phyloP scores from a whole-genome alignment of 495 filamentous ascomycete genomes.

The Trichocladium antarcticum region DNA sequence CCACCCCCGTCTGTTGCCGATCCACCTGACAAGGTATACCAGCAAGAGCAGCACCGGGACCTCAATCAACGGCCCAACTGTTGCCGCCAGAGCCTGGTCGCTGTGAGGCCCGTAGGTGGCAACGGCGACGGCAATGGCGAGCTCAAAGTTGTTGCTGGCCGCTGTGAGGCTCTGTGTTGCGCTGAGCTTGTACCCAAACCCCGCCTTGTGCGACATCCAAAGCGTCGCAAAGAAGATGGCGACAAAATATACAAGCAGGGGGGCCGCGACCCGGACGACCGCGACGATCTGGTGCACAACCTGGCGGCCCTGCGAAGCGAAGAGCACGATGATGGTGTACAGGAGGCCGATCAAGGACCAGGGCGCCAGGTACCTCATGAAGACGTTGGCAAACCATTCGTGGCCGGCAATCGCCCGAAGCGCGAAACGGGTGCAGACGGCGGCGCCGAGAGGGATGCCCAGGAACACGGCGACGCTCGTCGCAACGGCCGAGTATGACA shows the following conservation, averaged over 20 bases:
- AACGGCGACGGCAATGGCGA: slow-evolving; percentile 86
- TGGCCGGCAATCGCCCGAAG: slow-evolving; percentile 45
- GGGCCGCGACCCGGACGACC: slow-evolving; percentile 68
- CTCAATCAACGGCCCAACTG: slow-evolving; percentile 84
- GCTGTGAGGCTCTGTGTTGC: slow-evolving; percentile 87
- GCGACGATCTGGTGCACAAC: slow-evolving; percentile 78
- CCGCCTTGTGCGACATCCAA: slow-evolving; percentile 42
- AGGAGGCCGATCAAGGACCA: slow-evolving; percentile 75
- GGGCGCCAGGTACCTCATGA: slow-evolving; percentile 57
- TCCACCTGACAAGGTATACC: slow-evolving; percentile 63
- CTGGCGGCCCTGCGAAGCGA: slow-evolving; percentile 66
- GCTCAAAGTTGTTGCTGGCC: slow-evolving; percentile 91
- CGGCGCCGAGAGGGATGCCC: slow-evolving; percentile 72
- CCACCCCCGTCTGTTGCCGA: slow-evolving; percentile 48
- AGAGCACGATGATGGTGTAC: slow-evolving; percentile 77
- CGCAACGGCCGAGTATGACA: slow-evolving; percentile 62
- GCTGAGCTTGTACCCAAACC: slow-evolving; percentile 61
- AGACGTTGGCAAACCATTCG: slow-evolving; percentile 54
- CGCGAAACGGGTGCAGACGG: slow-evolving; percentile 59
- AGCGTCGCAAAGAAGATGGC: slow-evolving; percentile 64
- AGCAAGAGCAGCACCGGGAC: slow-evolving; percentile 74
- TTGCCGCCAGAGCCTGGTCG: slow-evolving; percentile 79
- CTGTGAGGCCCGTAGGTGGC: slow-evolving; percentile 70
- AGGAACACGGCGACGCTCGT: slow-evolving; percentile 75
- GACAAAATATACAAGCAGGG: slow-evolving; percentile 68